phyloP scores from a whole-genome alignment of 371 early-diverging fungal species.

The Umbelopsis sp. region DNA sequence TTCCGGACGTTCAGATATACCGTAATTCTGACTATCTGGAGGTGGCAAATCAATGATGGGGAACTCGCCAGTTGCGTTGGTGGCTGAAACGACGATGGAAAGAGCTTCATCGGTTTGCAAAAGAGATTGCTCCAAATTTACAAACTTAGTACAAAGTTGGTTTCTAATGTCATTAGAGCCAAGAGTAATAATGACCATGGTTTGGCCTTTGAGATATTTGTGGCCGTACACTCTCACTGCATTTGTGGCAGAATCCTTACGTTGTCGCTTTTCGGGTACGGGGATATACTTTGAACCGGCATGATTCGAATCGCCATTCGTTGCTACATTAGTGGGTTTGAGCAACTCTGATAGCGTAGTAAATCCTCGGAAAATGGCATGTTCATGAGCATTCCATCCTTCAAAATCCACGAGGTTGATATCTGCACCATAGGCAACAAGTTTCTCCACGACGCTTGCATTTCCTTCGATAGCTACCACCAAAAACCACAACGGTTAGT shows the following conservation, averaged over 20 bases:
- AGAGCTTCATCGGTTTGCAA: slow-evolving; percentile 47
- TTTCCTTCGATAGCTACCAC: slow-evolving; percentile 62
- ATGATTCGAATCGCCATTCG: slow-evolving; percentile 16
- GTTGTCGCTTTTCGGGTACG: neutral
- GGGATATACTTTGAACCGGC: neutral
- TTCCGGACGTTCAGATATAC: slow-evolving; percentile 46
- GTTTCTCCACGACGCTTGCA: slow-evolving; percentile 45
- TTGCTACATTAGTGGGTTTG: slow-evolving; percentile 35
- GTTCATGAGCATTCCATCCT: slow-evolving; percentile 73
- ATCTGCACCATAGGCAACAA: slow-evolving; percentile 62
- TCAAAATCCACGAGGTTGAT: slow-evolving; percentile 48
- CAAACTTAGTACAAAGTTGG: slow-evolving; percentile 33
- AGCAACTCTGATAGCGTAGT: slow-evolving; percentile 54
- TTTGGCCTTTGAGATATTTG: slow-evolving; percentile 65
- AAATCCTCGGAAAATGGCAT: slow-evolving; percentile 69
- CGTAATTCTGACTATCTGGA: slow-evolving; percentile 27
- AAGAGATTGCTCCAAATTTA: slow-evolving; percentile 26
- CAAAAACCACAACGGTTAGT: neutral
- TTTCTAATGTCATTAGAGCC: slow-evolving; percentile 72
- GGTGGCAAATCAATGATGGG: slow-evolving; percentile 67
- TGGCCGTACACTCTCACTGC: slow-evolving; percentile 67
- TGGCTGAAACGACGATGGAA: slow-evolving; percentile 64
- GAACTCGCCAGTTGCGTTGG: slow-evolving; percentile 63
- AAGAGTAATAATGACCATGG: slow-evolving; percentile 68
- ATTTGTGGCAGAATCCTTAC: slow-evolving; percentile 19